Conservation (phyloP, 192 early-diverging fungal genomes). For the Backusella westeae region DNA sequence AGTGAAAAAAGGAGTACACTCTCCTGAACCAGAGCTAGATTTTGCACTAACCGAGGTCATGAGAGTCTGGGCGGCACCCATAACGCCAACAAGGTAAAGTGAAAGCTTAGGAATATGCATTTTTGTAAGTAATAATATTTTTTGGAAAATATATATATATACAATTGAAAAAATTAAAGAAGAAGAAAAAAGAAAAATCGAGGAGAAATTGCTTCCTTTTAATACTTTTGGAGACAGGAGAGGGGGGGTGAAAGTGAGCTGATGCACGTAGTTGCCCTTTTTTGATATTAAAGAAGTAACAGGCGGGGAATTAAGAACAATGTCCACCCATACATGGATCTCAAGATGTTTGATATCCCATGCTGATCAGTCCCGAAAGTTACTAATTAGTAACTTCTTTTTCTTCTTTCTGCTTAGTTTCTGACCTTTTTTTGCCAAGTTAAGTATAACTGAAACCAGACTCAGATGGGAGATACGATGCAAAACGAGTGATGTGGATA, state of each 20-base stretch:
- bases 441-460: neutral
- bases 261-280: slow-evolving; percentile 1
- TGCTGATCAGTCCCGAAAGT: neutral
- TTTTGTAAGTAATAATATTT: neutral
- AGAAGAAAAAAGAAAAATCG: neutral
- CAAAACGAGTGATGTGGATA: neutral
- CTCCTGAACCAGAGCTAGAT: neutral
- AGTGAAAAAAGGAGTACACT: neutral
- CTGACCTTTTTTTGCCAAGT: neutral
- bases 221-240: slow-evolving; percentile 5
- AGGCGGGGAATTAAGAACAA: slow-evolving; percentile 4
- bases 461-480: neutral
- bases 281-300: slow-evolving; percentile 9
- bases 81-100: neutral
- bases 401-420: neutral
- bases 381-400: neutral
- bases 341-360: neutral
- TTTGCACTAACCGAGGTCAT: neutral
- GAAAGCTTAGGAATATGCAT: slow-evolving; percentile 7
- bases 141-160: neutral
- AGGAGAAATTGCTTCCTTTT: slow-evolving; percentile 2
- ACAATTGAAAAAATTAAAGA: neutral
- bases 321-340: neutral
- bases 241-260: neutral
- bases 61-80: neutral